Evolutionary conservation across 768 basidiomycete genomes (phyloP), one percentile per base, ranked within the genome.

Genomic region (Porphyrellus cyaneotinctus): DNA sequence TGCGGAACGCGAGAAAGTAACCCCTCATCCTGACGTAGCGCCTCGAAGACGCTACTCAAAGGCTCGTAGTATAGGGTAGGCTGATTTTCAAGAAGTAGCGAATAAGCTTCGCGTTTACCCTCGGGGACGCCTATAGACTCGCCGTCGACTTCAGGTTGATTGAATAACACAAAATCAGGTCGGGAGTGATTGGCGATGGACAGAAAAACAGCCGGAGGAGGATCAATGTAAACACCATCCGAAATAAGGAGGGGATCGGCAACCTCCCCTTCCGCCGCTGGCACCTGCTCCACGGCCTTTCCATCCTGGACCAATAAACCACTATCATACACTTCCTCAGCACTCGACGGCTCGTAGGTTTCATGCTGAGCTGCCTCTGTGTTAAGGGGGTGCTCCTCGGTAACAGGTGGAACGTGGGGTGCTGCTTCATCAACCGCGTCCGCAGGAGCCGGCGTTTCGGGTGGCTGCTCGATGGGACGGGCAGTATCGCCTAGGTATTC

Each of bases 1-100:
- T 79, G 75, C 28, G 76, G 70, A 8, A 81, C 58, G 15, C 70
- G 67, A 43, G 73, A 70, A 28, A 88, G 62, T 49, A 72, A 64
- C 24, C 45, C 64, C 43, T 80, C 77, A 51, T 89, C 85, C 61
- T 79, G 76, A 28, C 87, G 84, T 38, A 91, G 70, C 51, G 84
- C 85, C 50, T 84, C 84, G 60, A 91, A 90, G 18, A 90, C 79
- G 51, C 70, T 74, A 38, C 78, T 79, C 42, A 91, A 64, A 26
- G 88, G 83, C 64, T 90, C 88, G 59, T 90, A 91, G 66, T 88
- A 91, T 8, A 91, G 72, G 5, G 82, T 86, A 3, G 88, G 87
- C 17, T 72, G 76, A 52, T 81, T 72, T 42, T 81, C 77, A 52
- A 91, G 75, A 43, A 91, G 70, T 7, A 88, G 64, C n/a, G 69